phyloP scores from a whole-genome alignment of 208 protist genomes.

The Polymyxa betae region DNA sequence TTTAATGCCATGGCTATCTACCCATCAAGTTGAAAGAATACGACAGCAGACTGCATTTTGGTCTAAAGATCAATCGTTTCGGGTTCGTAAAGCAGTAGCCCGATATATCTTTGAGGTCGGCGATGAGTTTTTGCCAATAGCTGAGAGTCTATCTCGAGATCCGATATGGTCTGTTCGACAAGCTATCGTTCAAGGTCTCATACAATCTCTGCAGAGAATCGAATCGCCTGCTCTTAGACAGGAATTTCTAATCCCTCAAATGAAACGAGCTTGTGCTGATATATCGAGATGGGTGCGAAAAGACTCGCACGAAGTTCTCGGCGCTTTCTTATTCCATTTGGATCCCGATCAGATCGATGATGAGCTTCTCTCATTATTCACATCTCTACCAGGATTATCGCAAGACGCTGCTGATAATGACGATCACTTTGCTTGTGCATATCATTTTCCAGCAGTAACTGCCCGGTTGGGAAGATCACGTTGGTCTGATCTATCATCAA shows the following conservation, averaged over 20 bases:
- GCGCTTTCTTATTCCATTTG: not conserved
- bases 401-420: slow-evolving; percentile 1
- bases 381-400: not conserved
- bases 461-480: not conserved
- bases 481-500: not conserved
- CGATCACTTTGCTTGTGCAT: not conserved
- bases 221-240: not conserved
- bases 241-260: not conserved
- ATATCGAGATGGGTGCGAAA: slow-evolving; percentile 26
- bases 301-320: not conserved
- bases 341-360: not conserved
- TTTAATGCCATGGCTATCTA: not conserved
- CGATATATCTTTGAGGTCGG: not conserved
- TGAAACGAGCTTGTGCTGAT: not conserved
- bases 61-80: not conserved
- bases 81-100: not conserved
- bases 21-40: not conserved
- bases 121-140: not conserved
- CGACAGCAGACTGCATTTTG: not conserved
- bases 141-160: not conserved
- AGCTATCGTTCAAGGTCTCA: not conserved
- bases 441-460: not conserved
- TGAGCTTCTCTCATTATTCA: not conserved
- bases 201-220: not conserved
- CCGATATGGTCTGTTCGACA: not conserved